A percentile compares a stretch with the other conserved stretches of the same genome.
phyloP scores from a whole-genome alignment of 805 yeast species.

The Teunomyces aglyptinius region DNA sequence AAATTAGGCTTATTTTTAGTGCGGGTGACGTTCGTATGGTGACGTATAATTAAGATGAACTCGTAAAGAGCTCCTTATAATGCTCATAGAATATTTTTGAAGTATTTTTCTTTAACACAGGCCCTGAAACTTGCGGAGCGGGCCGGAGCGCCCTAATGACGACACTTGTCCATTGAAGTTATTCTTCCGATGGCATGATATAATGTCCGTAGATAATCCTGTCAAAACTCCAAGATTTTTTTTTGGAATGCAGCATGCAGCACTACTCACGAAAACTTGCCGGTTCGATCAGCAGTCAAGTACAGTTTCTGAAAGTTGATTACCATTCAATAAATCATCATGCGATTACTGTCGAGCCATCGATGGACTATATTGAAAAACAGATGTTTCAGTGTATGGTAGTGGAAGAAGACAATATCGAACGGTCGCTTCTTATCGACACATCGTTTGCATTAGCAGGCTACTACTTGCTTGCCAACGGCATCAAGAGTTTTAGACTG shows the following conservation, averaged over 20 bases:
- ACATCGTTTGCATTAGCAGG: conserved; percentile 8
- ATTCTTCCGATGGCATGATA: no score
- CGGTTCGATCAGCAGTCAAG: not conserved
- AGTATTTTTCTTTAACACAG: no score
- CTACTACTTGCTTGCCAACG: conserved; percentile 10
- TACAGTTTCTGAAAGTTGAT: not conserved
- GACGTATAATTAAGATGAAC: no score
- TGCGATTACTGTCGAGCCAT: not conserved
- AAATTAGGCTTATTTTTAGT: no score
- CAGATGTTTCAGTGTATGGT: conserved; percentile 1
- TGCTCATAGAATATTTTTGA: no score
- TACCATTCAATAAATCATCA: not conserved
- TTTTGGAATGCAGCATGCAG: not conserved
- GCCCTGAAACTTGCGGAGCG: no score
- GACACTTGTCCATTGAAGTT: no score
- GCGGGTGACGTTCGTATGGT: not conserved
- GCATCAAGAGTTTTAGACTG: conserved; percentile 2
- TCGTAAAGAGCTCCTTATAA: no score
- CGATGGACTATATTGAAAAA: conserved; percentile 10
- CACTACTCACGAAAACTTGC: not conserved
- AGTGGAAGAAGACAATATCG: not conserved
- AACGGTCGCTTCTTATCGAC: conserved; percentile 5
- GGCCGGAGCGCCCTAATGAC: not conserved
- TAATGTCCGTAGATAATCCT: no score
- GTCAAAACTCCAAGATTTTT: no score